Conservation (phyloP, 2,329 filamentous ascomycete genomes). For the Aspergillus viridinutans region DNA sequence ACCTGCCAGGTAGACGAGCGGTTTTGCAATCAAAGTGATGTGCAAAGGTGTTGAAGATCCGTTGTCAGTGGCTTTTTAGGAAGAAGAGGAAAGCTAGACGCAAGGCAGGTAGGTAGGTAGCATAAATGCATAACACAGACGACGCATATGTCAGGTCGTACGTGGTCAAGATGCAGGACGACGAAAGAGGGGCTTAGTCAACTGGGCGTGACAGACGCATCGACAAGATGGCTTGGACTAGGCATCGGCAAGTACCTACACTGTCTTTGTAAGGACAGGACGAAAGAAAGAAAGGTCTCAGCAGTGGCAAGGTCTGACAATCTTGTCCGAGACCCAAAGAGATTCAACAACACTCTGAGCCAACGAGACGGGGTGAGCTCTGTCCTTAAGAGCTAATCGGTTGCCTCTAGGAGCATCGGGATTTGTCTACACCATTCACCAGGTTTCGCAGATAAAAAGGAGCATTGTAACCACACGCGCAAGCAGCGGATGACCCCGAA, state of each 20-base stretch:
- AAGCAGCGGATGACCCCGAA: constrained; percentile 13
- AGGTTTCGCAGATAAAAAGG: background rate
- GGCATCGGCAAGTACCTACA: too few species aligned
- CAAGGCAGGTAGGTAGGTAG: background rate
- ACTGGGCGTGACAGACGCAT: background rate
- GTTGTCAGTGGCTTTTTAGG: background rate
- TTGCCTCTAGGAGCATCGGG: background rate
- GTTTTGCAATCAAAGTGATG: background rate
- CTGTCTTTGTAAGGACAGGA: background rate
- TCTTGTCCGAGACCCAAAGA: too few species aligned
- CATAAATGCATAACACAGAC: background rate
- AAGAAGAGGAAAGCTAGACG: background rate
- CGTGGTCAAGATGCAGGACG: background rate
- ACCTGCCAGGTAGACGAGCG: background rate
- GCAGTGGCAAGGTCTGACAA: background rate
- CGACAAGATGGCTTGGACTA: too few species aligned
- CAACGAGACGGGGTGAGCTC: background rate
- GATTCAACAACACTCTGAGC: background rate
- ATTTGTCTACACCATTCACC: constrained; percentile 1
- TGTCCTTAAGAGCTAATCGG: background rate
- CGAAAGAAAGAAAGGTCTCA: background rate
- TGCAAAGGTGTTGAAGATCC: background rate
- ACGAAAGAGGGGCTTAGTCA: background rate
- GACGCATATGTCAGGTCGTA: background rate
- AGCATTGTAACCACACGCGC: constrained; percentile 14